Base-by-base conservation (phyloP, 768 basidiomycete species). In the Boletus rubropictus region DNA sequence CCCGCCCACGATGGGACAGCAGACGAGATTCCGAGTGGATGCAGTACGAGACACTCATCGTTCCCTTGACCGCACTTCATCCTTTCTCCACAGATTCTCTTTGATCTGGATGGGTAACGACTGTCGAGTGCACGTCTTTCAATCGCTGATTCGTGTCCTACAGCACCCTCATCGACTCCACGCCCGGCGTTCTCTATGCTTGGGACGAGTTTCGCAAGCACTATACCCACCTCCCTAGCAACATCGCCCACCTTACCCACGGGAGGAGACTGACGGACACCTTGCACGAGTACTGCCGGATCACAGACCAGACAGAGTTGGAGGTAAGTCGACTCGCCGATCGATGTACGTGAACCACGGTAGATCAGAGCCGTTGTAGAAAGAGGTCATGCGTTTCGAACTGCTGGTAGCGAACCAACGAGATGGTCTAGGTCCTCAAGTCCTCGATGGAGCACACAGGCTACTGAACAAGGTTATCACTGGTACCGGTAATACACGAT, bases 141-240 rank as follows among this genome's bases (percentile, higher is more conserved):
- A 21, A 28, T 18, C 6, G 20, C 36, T 55, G 20, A 64, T 20
- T 48, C 38, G 18, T 47, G 7, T 8, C 33, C 39, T 27, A 11
- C 58, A 86, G 84, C 34, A 88, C 84, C 6, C 74, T 85, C 49
- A 78, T 86, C 58, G 88, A 91, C 67, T 89, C 88, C 3, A 91
- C 89, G 5, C 86, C 86, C 1, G 90, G 89, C 4, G 84, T 91
- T n/a, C 53, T 80, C 42, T 76, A 76, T 49, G 84, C 87, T 7
- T 93, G 90, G 90, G 70, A 77, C 41, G 78, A 69, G 37, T 92
- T 89, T 60, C 72, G 76, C 33, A 70, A 67, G 34, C 75, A 85
- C 48, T 89, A 89, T 52, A 54, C 52, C 62, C 68, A 49, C 61
- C 71, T 56, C 70, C 82, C 76, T 1, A 74, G 76, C 52, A 68